A percentile compares a stretch with the other conserved stretches of the same genome.
Conservation (phyloP, 225 moss, liverwort and hornwort genomes). For the Climacium dendroides region DNA sequence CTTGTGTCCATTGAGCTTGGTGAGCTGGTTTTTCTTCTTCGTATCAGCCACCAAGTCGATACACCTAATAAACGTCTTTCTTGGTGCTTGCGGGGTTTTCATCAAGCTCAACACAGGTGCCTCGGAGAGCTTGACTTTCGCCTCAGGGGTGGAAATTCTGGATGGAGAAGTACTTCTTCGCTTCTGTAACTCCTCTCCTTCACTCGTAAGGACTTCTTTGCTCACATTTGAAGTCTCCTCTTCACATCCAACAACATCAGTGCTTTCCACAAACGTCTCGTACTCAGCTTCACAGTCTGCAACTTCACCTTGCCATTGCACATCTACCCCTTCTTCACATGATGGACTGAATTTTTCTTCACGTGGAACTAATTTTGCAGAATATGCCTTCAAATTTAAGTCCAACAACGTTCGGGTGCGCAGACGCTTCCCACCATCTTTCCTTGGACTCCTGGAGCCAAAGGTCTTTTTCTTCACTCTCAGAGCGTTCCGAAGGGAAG, state of each 20-base stretch:
- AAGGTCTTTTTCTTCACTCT: conserved; percentile 15
- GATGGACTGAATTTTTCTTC: not conserved
- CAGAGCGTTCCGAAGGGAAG: not conserved
- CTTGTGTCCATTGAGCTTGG: not conserved
- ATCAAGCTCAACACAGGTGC: conserved; percentile 10
- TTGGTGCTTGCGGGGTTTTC: conserved; percentile 4
- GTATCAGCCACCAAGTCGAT: conserved; percentile 21
- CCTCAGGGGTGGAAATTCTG: not conserved
- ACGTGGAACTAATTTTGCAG: not conserved
- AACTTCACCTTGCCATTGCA: not conserved
- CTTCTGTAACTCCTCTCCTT: not conserved
- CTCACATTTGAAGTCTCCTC: not conserved
- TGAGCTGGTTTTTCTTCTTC: not conserved
- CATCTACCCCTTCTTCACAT: not conserved
- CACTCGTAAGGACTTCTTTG: not conserved
- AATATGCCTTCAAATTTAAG: not conserved
- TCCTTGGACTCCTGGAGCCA: conserved; percentile 16
- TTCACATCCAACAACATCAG: not conserved
- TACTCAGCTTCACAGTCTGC: conserved; percentile 25
- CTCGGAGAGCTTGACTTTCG: not conserved
- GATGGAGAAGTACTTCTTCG: not conserved
- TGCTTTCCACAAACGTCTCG: conserved; percentile 30
- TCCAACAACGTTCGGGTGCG: not conserved
- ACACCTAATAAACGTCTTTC: conserved; percentile 29
- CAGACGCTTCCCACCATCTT: conserved; percentile 25